Conservation (phyloP, 176 grass and related monocot genomes). For the Saccharum officinarum region DNA sequence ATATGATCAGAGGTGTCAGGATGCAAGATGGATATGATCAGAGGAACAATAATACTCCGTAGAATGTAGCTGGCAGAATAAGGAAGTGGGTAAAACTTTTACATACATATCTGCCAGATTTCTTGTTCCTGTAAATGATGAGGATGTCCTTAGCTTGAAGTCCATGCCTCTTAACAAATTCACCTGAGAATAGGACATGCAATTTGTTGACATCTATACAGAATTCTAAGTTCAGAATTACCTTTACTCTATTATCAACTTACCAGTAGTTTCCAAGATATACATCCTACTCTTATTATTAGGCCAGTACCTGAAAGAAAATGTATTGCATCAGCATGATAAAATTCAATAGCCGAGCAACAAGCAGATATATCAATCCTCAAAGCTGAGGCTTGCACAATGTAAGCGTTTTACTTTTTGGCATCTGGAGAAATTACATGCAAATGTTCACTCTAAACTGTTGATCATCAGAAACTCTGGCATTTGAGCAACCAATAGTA, state of each 20-base stretch:
- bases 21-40: neutral
- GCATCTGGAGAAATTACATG: neutral
- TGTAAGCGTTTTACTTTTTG: neutral
- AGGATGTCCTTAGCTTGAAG: constrained; percentile 58
- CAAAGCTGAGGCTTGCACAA: neutral
- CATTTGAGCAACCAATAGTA: neutral
- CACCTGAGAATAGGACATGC: constrained; percentile 45
- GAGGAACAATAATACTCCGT: neutral
- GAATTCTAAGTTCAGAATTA: neutral
- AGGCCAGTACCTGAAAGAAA: constrained; percentile 75
- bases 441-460: constrained; percentile 13
- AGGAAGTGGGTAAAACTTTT: neutral
- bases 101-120: constrained; percentile 54
- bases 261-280: constrained; percentile 76
- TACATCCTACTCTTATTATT: constrained; percentile 96
- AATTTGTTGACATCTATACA: neutral
- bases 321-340: constrained; percentile 21
- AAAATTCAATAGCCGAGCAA: neutral
- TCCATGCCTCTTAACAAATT: constrained; percentile 64
- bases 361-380: constrained; percentile 2
- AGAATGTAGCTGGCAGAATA: neutral
- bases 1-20: neutral
- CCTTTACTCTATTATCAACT: neutral
- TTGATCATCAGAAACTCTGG: neutral
- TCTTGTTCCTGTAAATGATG: constrained; percentile 54